These are phyloP conservation scores for Leccinum disarticulatum DNA, from an alignment of 768 basidiomycete species.

Conservation along the genomic window DNA sequence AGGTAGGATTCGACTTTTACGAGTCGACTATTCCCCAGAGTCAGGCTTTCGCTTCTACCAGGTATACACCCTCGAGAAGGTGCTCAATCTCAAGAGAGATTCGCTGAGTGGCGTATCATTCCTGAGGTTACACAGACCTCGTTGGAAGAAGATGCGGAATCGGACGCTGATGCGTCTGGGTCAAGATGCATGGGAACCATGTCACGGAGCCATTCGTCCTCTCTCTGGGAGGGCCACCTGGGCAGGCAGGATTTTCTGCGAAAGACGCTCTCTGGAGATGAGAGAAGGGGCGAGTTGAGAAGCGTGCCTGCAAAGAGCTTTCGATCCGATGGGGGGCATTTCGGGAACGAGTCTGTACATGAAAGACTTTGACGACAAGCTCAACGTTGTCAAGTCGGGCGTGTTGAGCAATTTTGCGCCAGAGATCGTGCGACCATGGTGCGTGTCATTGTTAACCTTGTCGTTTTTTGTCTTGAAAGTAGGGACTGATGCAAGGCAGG, in stretches of 20 bases:
- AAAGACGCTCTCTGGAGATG: constrained; percentile 50
- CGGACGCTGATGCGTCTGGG: constrained; percentile 14
- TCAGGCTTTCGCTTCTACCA: constrained; percentile 27
- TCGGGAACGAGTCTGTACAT: constrained; percentile 74
- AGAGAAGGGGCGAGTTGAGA: constrained; percentile 53
- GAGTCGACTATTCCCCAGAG: too few species aligned
- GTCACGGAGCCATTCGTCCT: constrained; percentile 65
- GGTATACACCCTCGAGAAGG: constrained; percentile 96
- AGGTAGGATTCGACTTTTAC: constrained; percentile 43
- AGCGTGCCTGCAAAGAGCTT: constrained; percentile 64
- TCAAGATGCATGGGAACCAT: constrained; percentile 45
- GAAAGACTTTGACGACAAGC: constrained; percentile 76
- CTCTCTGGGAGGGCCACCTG: constrained; percentile 45
- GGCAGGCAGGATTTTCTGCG: constrained; percentile 35
- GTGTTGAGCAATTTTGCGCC: constrained; percentile 76
- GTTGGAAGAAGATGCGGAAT: constrained; percentile 5
- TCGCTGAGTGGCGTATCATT: constrained; percentile 72
- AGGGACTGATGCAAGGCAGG: constrained; percentile 39
- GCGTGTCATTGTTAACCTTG: not conserved
- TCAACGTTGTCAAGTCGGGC: constrained; percentile 78
- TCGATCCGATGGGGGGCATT: constrained; percentile 60
- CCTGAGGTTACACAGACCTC: constrained; percentile 9
- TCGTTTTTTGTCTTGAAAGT: not conserved
- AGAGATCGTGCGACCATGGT: constrained; percentile 77
- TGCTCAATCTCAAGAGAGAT: constrained; percentile 87